Conservation (phyloP, 2,329 filamentous ascomycete species). For the Fusarium algeriense region DNA sequence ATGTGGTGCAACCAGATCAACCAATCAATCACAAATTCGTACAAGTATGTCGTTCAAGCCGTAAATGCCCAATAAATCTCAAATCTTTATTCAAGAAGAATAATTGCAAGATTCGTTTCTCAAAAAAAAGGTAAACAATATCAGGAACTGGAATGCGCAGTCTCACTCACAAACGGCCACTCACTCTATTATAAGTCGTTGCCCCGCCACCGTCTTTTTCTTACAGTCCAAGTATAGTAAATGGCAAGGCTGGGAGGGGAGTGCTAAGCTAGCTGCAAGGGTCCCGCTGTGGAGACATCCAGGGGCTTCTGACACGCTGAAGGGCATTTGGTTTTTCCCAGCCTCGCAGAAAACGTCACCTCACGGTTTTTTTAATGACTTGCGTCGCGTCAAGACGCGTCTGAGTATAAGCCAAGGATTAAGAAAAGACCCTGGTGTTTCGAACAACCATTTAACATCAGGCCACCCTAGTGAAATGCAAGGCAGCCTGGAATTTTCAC, state of each 20-base stretch:
- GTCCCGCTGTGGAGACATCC: constrained; percentile 20
- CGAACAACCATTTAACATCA: background rate
- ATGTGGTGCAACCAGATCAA: constrained; percentile 16
- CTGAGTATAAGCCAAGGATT: constrained; percentile 4
- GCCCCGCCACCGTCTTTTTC: constrained; percentile 61
- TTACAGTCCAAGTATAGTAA: constrained; percentile 48
- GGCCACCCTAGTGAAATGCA: background rate
- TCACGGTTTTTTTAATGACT: background rate
- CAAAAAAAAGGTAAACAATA: constrained; percentile 11
- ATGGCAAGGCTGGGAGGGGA: constrained; percentile 53
- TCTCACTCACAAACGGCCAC: constrained; percentile 14
- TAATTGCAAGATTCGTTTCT: constrained; percentile 1
- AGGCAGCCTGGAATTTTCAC: constrained; percentile 11
- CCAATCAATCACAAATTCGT: constrained; percentile 19
- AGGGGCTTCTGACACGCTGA: constrained; percentile 39
- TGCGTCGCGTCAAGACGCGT: constrained; percentile 29
- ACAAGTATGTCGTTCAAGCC: constrained; percentile 14
- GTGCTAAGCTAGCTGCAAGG: constrained; percentile 30
- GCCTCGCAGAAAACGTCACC: constrained; percentile 42
- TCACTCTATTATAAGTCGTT: constrained; percentile 57
- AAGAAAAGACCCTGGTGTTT: background rate
- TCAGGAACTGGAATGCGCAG: constrained; percentile 30
- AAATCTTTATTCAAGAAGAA: constrained; percentile 5
- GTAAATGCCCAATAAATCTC: background rate
- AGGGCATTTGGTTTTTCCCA: constrained; percentile 22